phyloP scores from a whole-genome alignment of 441 rosid genomes.

The Bocquillonia castaneifolia region DNA sequence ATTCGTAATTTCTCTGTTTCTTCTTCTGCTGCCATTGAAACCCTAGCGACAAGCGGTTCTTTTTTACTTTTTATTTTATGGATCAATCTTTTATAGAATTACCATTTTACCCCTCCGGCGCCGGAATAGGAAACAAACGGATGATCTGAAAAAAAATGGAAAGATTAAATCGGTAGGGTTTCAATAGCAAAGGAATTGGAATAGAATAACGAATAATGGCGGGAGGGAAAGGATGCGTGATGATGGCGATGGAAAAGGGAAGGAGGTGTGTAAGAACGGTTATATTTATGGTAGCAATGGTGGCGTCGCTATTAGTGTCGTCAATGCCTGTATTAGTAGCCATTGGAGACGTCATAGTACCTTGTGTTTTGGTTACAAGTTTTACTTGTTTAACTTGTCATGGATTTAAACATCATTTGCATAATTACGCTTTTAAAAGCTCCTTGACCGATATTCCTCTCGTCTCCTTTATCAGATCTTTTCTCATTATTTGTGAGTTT shows the following conservation, averaged over 20 bases:
- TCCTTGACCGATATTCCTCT: conserved; percentile 76
- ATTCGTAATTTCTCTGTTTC: not conserved
- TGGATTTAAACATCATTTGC: conserved; percentile 52
- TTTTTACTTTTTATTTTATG: not conserved
- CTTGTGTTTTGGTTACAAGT: conserved; percentile 54
- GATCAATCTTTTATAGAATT: not conserved
- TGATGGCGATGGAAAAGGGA: conserved; percentile 62
- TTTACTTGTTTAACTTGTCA: conserved; percentile 68
- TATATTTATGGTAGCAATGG: conserved; percentile 87
- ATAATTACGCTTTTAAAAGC: conserved; percentile 58
- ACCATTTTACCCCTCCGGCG: conserved; percentile 4
- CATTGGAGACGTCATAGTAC: conserved; percentile 56
- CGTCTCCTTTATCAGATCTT: conserved; percentile 74
- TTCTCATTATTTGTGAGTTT: conserved; percentile 55
- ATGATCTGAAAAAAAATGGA: conserved; percentile 4
- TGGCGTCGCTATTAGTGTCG: conserved; percentile 71
- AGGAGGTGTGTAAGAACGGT: conserved; percentile 59
- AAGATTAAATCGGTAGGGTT: too few species aligned
- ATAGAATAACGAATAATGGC: conserved; percentile 28
- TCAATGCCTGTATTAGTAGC: conserved; percentile 80
- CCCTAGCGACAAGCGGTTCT: conserved; percentile 15
- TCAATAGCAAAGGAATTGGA: not conserved
- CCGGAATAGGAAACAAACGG: conserved; percentile 8
- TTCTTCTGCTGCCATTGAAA: conserved; percentile 12
- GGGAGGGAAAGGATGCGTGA: conserved; percentile 38